Conservation (phyloP, 208 protist species). For the Angomonas ambiguus region DNA sequence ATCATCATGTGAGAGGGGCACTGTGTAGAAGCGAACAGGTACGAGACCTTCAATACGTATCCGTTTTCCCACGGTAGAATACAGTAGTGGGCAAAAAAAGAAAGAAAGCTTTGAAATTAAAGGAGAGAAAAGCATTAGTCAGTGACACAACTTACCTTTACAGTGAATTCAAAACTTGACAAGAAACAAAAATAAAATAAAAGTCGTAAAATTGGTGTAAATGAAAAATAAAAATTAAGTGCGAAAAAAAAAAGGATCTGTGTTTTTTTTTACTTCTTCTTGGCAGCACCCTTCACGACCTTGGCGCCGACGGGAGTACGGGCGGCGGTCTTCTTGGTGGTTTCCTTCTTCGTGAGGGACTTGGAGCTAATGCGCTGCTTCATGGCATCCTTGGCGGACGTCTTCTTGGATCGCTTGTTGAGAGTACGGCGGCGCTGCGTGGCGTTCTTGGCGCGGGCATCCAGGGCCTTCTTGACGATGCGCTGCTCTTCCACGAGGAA, state of each 20-base stretch:
- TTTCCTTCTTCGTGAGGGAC: constrained; percentile 43
- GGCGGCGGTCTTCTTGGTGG: constrained; percentile 26
- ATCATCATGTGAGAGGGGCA: neutral
- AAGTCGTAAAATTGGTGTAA: neutral
- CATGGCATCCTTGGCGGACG: constrained; percentile 35
- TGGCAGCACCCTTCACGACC: constrained; percentile 34
- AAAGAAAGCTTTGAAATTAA: too few relatives aligned
- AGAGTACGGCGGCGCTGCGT: constrained; percentile 54
- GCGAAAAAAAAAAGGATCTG: constrained; percentile 18
- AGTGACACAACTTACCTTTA: too few relatives aligned
- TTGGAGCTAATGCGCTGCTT: constrained; percentile 26
- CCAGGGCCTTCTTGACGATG: constrained; percentile 94
- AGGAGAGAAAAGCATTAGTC: too few relatives aligned
- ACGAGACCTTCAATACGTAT: too few relatives aligned
- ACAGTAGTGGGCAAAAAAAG: constrained; percentile 12
- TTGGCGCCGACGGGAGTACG: constrained; percentile 65
- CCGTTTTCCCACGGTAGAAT: too few relatives aligned
- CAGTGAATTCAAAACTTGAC: too few relatives aligned
- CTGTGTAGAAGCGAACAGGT: too few relatives aligned
- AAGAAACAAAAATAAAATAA: neutral
- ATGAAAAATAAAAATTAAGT: constrained; percentile 1
- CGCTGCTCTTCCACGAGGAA: constrained; percentile 99
- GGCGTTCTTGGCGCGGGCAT: constrained; percentile 67
- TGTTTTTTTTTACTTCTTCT: constrained; percentile 8
- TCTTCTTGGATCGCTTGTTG: constrained; percentile 69